Evolutionary conservation across 2,329 filamentous ascomycete species (phyloP).

Genomic region (Pseudocercospora eumusae): DNA sequence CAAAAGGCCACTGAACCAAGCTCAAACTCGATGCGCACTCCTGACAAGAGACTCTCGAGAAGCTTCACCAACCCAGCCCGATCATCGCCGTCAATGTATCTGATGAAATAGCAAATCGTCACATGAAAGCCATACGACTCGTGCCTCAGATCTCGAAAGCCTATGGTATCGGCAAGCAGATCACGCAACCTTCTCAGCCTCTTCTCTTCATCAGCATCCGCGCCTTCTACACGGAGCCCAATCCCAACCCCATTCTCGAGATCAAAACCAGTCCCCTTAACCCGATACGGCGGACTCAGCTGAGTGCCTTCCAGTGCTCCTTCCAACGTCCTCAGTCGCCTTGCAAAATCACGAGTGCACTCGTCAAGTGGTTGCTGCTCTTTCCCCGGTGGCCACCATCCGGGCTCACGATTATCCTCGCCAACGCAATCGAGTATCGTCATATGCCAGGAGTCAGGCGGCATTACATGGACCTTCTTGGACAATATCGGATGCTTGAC

Average conservation of each 20-base stretch:
- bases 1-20: constrained; percentile 7
- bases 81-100: background rate
- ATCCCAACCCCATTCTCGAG: background rate
- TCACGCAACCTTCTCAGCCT: background rate
- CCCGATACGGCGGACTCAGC: constrained; percentile 3
- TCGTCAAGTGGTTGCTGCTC: constrained; percentile 7
- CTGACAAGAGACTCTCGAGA: background rate
- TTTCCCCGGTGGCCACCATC: constrained; percentile 12
- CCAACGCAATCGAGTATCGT: constrained; percentile 12
- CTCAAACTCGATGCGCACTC: background rate
- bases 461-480: constrained; percentile 1
- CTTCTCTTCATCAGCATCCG: background rate
- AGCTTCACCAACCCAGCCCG: background rate
- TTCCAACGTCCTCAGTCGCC: background rate
- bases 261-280: background rate
- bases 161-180: constrained; percentile 10
- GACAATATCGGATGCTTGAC: background rate
- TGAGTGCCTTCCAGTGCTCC: background rate
- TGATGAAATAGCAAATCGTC: constrained; percentile 3
- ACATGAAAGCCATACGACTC: constrained; percentile 3
- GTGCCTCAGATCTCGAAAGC: background rate
- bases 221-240: background rate
- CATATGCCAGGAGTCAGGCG: constrained; percentile 15
- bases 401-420: background rate
- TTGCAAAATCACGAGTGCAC: background rate